phyloP scores from a whole-genome alignment of 768 basidiomycete species.

The Tylopilus sp. region DNA sequence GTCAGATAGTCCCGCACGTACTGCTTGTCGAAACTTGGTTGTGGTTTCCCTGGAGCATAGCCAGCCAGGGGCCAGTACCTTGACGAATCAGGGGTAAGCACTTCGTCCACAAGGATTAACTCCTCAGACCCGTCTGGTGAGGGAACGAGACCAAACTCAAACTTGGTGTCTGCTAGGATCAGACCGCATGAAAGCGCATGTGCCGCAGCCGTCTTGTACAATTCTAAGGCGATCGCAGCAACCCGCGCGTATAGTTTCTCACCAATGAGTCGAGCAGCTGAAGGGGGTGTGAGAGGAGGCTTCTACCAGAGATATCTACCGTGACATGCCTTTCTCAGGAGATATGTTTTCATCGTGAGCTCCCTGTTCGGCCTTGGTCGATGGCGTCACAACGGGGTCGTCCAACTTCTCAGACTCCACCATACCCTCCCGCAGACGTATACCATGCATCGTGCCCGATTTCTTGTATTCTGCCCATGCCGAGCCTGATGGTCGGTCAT shows the following conservation, averaged over 20 bases:
- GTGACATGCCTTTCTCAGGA: slow-evolving; percentile 61
- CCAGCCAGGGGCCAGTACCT: slow-evolving; percentile 87
- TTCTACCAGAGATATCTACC: neutral
- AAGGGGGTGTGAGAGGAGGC: slow-evolving; percentile 3
- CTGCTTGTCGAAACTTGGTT: slow-evolving; percentile 96
- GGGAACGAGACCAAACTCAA: slow-evolving; percentile 88
- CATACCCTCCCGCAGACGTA: slow-evolving; percentile 68
- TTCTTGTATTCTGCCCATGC: slow-evolving; percentile 95
- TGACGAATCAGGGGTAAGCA: slow-evolving; percentile 96
- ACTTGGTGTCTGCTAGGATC: slow-evolving; percentile 97
- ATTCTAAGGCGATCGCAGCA: slow-evolving; percentile 53
- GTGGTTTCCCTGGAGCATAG: slow-evolving; percentile 71
- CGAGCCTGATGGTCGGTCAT: slow-evolving; percentile 61
- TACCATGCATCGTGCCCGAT: slow-evolving; percentile 83
- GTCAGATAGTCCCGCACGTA: slow-evolving; percentile 90
- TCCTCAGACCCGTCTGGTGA: slow-evolving; percentile 35
- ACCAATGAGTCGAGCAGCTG: slow-evolving; percentile 68
- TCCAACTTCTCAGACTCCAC: slow-evolving; percentile 83
- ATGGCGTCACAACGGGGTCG: slow-evolving; percentile 89
- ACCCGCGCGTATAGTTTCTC: slow-evolving; percentile 58
- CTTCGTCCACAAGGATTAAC: slow-evolving; percentile 90
- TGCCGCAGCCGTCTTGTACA: slow-evolving; percentile 73
- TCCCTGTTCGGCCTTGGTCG: slow-evolving; percentile 94
- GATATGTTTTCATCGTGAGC: slow-evolving; percentile 96
- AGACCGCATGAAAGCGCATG: slow-evolving; percentile 74